Evolutionary conservation across 352 stramenopile genomes (phyloP), one percentile per base, ranked within the genome.

Genomic region (Globisporangium orthogonon): DNA sequence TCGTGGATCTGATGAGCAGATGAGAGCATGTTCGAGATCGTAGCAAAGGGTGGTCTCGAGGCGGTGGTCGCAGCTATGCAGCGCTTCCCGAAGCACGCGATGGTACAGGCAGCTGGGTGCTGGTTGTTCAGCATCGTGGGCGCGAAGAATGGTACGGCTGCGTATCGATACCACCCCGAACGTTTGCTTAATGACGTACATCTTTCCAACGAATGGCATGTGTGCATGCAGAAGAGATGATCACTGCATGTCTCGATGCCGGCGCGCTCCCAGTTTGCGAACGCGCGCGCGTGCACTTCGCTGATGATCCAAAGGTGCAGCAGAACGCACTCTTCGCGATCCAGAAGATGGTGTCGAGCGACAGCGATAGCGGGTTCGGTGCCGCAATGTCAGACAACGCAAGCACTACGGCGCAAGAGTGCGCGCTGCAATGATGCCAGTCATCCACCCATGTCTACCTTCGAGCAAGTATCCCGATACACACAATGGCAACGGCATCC

Each of bases 41-140:
- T 85, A 2, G 66, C 65, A 4, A 82, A 77, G 56, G 78, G 73
- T 48, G 78, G 73, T 14, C 60, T 86, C 4, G 65, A 76, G 33
- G 62, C 74, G 3, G 71, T 80, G 3, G 58, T 82, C 5, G 66
- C 63, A 28, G 70, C 70, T n/a, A 86, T 88, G 75, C 74, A 67
- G 35, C 58, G 73, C 14, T 86, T 86, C 62, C 63, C 48, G 15
- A 59, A 63, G n/a, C 67, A 65, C 9, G 61, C 55, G 29, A 67
- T 85, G 4, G 62, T 85, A 2, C 73, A 88, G 63, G 78, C 75
- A 1, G 63, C 78, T 14, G 75, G 78, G 15, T 76, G 73, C 45
- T 83, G 75, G 70, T 56, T 88, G 35, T 58, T 88, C 9, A 65
- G 69, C 3, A 78, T 79, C 13, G 64, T 82, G 37, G 86, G 77